These are phyloP conservation scores for Sphaerobolus stellatus DNA, from an alignment of 1,284 basidiomycete species.

Conservation along the genomic window DNA sequence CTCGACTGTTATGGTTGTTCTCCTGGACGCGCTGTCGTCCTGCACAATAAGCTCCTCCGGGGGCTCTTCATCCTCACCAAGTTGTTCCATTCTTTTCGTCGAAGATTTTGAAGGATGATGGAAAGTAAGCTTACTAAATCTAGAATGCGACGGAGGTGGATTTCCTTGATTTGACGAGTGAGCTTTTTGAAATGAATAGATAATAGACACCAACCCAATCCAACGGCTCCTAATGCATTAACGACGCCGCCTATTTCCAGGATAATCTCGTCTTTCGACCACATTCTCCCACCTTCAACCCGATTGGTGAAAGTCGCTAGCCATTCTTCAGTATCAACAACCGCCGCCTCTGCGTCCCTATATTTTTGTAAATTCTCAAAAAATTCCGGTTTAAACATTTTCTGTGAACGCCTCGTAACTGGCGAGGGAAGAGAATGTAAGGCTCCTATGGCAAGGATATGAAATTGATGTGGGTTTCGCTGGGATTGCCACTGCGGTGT, in stretches of 20 bases:
- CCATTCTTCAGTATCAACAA: conserved; percentile 60
- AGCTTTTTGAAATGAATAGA: background rate
- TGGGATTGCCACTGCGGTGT: conserved; percentile 72
- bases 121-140: conserved; percentile 59
- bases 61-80: conserved; percentile 23
- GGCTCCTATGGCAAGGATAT: conserved; percentile 74
- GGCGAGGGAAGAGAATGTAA: conserved; percentile 86
- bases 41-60: conserved; percentile 28
- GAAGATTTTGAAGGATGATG: conserved; percentile 26
- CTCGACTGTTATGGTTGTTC: conserved; percentile 17
- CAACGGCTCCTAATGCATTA: conserved; percentile 39
- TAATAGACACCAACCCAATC: background rate
- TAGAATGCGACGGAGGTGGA: conserved; percentile 46
- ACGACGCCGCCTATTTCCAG: conserved; percentile 62
- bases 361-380: conserved; percentile 58
- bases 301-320: conserved; percentile 33
- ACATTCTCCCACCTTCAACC: conserved; percentile 38
- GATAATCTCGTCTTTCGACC: conserved; percentile 54
- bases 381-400: conserved; percentile 74
- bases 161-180: conserved; percentile 1
- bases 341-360: conserved; percentile 56
- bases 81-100: conserved; percentile 41
- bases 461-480: conserved; percentile 82
- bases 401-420: conserved; percentile 75
- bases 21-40: conserved; percentile 22